Base-by-base conservation (phyloP, 2,329 filamentous ascomycete species). In the Colletotrichum paranaense region DNA sequence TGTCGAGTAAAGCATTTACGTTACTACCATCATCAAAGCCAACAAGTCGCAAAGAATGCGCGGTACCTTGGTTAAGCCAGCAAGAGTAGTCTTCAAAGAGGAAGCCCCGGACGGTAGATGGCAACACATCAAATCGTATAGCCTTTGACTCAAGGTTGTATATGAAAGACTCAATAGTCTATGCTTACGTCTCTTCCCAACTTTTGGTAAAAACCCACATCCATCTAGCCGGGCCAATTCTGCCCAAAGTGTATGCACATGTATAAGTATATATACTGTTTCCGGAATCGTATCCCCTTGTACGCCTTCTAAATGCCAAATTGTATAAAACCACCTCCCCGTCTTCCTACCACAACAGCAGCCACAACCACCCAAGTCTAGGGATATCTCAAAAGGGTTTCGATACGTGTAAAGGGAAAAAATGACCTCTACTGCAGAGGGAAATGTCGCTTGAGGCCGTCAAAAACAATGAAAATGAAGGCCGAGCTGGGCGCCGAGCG, bases 391-490 rank as follows among this genome's bases (percentile, higher is more conserved):
- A 49, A 49, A 49, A 49, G 42, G 42, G 42, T 22, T 49, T 22
- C 7, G 19, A 49, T 19, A 49, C 42, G 42, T 60, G 69, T 59
- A 52, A 67, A 65, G 19, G n/a, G 11, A 52, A 74, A 72, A 65
- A 71, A 65, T 14, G 11, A 62, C 22, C 2, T 72, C 74, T 76
- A 84, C 71, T 84, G 82, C 76, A 90, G 77, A 42, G 89, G 87
- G 78, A 97, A 88, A 77, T 91, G 86, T 75, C 87, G 88, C 85
- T 95, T 95, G 82, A 99, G 83, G 16, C 92, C 93, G 83, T 98
- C 97, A 81, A 95, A 98, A 74, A 98, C 92, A 74, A 97, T 95
- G 80, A 99, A 99, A 74, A 99, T 99, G 80, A 98, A 95, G 8
- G 97, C 97, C n/a, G 95, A 98, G 82, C 95, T 98, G 3, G 97